These are phyloP conservation scores for Pythium oligandrum DNA, from an alignment of 352 stramenopile genomes.

Conservation along the genomic window DNA sequence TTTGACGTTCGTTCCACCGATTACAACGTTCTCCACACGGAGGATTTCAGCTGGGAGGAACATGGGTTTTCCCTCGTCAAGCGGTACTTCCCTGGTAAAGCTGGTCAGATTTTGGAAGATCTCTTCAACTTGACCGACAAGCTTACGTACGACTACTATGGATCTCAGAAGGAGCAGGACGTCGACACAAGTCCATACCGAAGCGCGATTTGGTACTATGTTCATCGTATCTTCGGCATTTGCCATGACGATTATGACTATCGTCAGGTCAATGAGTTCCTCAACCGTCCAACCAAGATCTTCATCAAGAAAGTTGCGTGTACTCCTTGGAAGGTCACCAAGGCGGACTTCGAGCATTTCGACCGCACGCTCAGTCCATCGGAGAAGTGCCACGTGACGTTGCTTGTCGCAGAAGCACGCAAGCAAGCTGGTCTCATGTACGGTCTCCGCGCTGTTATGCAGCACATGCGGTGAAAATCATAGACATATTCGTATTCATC, in stretches of 20 bases:
- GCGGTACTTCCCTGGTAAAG: constrained; percentile 77
- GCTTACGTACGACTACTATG: constrained; percentile 80
- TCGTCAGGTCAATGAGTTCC: constrained; percentile 70
- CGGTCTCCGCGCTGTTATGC: constrained; percentile 79
- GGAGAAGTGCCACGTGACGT: constrained; percentile 83
- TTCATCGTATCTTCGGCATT: constrained; percentile 86
- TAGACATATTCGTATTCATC: constrained; percentile 2
- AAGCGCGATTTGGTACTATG: constrained; percentile 84
- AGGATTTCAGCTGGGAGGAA: constrained; percentile 88
- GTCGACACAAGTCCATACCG: constrained; percentile 81
- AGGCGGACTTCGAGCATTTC: constrained; percentile 83
- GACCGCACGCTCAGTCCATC: constrained; percentile 69
- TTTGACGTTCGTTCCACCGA: constrained; percentile 81
- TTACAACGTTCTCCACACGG: constrained; percentile 81
- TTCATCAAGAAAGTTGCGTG: constrained; percentile 86
- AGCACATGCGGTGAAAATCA: constrained; percentile 65
- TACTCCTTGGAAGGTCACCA: constrained; percentile 76
- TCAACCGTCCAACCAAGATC: constrained; percentile 83
- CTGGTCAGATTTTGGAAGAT: constrained; percentile 80
- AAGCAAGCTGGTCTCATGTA: constrained; percentile 88
- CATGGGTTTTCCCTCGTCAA: constrained; percentile 85
- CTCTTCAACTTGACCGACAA: constrained; percentile 85
- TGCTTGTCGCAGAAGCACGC: constrained; percentile 75
- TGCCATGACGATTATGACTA: constrained; percentile 89
- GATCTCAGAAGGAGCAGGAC: constrained; percentile 42